These are phyloP conservation scores for Fagopyrum homotropicum DNA, from an alignment of 148 eudicot species.

Conservation along the genomic window DNA sequence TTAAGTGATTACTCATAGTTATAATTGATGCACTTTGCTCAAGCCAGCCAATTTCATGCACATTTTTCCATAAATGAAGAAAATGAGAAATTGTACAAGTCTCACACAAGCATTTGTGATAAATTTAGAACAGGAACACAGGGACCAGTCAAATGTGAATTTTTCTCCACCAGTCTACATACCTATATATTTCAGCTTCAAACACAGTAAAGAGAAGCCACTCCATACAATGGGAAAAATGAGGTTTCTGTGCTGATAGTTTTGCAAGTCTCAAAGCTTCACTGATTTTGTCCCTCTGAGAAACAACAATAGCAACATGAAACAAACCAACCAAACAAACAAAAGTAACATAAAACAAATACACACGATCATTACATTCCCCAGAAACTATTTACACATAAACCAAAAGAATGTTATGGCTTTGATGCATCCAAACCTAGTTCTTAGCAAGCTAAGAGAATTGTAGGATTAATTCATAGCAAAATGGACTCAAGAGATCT, in stretches of 20 bases:
- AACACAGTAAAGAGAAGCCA: slow-evolving; percentile 99
- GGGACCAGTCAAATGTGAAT: not conserved
- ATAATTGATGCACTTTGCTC: not conserved
- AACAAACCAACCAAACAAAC: not conserved
- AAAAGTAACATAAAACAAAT: not conserved
- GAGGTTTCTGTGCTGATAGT: slow-evolving; percentile 88
- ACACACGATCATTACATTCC: not conserved
- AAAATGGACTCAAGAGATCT: not conserved
- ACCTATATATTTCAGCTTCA: slow-evolving; percentile 97
- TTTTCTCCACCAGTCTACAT: slow-evolving; percentile 6
- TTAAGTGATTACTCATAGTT: not conserved
- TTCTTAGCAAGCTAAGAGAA: not conserved
- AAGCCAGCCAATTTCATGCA: not conserved
- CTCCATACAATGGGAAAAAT: slow-evolving; percentile 95
- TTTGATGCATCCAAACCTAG: slow-evolving; percentile 8
- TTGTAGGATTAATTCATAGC: not conserved
- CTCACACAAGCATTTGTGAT: not conserved
- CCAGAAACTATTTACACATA: not conserved
- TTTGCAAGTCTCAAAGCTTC: slow-evolving; percentile 89
- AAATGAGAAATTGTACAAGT: not conserved
- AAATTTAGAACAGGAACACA: not conserved
- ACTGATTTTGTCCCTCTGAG: slow-evolving; percentile 84
- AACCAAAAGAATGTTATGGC: not conserved
- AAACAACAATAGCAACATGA: not conserved
- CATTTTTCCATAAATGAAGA: not conserved